phyloP scores from a whole-genome alignment of 2,329 filamentous ascomycete species.

The Gaeumannomyces sp. region DNA sequence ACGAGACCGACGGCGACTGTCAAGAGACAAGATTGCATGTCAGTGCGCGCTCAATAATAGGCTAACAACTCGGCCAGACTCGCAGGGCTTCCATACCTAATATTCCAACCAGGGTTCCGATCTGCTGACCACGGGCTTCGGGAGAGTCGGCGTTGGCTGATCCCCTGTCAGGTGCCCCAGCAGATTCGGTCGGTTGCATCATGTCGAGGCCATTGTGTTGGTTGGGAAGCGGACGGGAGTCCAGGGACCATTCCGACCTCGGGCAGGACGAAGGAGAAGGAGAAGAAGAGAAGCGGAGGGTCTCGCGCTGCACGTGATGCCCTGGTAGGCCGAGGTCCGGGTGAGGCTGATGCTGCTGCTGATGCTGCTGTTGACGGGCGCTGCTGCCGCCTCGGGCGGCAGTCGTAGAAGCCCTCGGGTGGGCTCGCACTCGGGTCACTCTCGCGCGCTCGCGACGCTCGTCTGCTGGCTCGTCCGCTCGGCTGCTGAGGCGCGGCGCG shows the following conservation, averaged over 20 bases:
- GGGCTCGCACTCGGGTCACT: too few species aligned
- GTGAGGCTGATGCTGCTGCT: background rate
- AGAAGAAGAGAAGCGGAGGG: too few species aligned
- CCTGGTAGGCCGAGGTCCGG: background rate
- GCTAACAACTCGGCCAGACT: background rate
- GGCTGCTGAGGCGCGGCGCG: background rate
- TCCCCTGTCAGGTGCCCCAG: too few species aligned
- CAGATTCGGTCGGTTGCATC: background rate
- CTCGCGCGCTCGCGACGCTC: too few species aligned
- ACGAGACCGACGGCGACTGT: conserved; percentile 1
- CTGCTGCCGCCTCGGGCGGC: too few species aligned
- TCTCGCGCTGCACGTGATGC: background rate
- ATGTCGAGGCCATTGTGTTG: background rate
- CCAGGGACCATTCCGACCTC: background rate
- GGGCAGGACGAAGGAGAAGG: background rate
- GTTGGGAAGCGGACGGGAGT: background rate
- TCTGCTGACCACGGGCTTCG: background rate
- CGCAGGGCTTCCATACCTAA: background rate
- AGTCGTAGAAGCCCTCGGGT: too few species aligned
- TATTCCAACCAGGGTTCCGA: background rate
- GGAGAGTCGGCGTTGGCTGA: background rate
- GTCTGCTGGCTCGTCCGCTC: too few species aligned
- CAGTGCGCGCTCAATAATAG: background rate
- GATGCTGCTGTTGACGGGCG: background rate
- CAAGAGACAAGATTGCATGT: background rate